A percentile compares a stretch with the other conserved stretches of the same genome.
These are phyloP conservation scores for Sphaerulina musiva DNA, from an alignment of 2,329 filamentous ascomycete species.

Conservation along the genomic window DNA sequence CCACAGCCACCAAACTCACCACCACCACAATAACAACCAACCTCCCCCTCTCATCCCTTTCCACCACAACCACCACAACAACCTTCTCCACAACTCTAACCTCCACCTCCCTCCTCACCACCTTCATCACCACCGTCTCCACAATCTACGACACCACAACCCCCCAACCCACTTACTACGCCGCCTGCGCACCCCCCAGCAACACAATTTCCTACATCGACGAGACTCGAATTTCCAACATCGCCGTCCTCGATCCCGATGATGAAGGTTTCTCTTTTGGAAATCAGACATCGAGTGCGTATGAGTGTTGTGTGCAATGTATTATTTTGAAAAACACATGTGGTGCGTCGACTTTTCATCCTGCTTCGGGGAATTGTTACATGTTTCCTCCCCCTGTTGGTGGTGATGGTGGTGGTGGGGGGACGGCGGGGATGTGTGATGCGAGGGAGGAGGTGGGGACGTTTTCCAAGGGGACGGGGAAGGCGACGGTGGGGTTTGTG, in stretches of 20 bases:
- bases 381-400: conserved; percentile 6
- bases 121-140: conserved; percentile 4
- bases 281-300: conserved; percentile 6
- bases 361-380: conserved; percentile 11
- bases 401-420: neutral
- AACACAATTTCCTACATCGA: conserved; percentile 14
- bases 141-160: conserved; percentile 2
- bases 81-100: conserved; percentile 10
- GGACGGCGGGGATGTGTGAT: conserved; percentile 2
- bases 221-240: conserved; percentile 12
- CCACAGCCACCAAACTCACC: conserved; percentile 4
- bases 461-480: conserved; percentile 6
- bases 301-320: conserved; percentile 16
- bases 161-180: conserved; percentile 16
- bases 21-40: conserved; percentile 5
- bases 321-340: conserved; percentile 1
- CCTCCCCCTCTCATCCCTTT: conserved; percentile 10
- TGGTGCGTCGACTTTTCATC: conserved; percentile 15
- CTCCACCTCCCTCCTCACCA: conserved; percentile 7
- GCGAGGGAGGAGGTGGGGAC: conserved; percentile 7
- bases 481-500: conserved; percentile 10
- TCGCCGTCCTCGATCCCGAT: conserved; percentile 6
- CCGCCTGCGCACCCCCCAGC: conserved; percentile 7
- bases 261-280: conserved; percentile 13
- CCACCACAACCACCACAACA: conserved; percentile 9